Base-by-base conservation (phyloP, 257 asterid genomes). In the Ophiorrhiza pumila region DNA sequence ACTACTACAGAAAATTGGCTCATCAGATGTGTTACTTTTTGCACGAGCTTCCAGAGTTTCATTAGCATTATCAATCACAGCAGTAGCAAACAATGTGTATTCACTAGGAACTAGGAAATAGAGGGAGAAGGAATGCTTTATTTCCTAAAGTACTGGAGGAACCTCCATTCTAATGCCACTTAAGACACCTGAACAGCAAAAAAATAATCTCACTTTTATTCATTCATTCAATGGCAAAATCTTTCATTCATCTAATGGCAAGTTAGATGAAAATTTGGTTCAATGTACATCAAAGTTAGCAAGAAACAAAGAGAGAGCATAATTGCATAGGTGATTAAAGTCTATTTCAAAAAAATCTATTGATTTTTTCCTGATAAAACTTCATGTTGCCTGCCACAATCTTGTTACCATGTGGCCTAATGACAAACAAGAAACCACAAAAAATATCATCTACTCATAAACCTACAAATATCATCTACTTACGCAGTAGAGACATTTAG, bases 21-120 rank as follows among this genome's bases (percentile, higher is more conserved):
- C 97, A 7, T 91, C 93, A 1, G 81, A 69, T 53, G 96, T 77
- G 68, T 49, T 82, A 55, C 88, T 83, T 75, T 95, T 87, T 41
- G 97, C 99, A 69, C 99, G 80, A 50, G 97, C 95, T 77, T 95
- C 80, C 78, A 94, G 96, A 76, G 91, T 93, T 79, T 94, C 96
- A 80, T 86, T 91, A 69, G 99, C 95, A 76, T 87, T 96, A 56
- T 86, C 87, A 34, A 94, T 94, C 78, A 89, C 91, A 71, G 99
- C 99, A 77, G 96, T 97, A 68, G 97, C 97, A 79, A 83, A 76
- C 81, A 94, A 70, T 37, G 99, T 86, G 85, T 94, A 94, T 80
- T 91, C 97, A 71, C 99, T 97, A 18, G 97, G 97, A 71, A 94
- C 96, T 81, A 94, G 80, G 82, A 94, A 94, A 74, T 90, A 94